Evolutionary conservation across 257 asterid genomes (phyloP).

Genomic region (Datura wrightii): DNA sequence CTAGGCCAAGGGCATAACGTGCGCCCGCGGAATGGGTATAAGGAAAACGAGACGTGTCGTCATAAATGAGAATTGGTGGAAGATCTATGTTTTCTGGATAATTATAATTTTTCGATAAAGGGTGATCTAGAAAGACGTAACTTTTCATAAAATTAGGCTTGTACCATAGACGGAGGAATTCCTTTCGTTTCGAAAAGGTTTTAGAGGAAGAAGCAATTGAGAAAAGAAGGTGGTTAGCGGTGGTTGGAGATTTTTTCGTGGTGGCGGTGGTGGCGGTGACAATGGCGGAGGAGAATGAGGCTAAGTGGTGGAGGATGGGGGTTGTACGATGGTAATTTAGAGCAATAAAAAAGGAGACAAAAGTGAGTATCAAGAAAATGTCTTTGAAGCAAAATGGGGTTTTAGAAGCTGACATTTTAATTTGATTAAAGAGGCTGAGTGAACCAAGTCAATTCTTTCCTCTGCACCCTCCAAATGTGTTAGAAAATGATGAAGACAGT

Average conservation of each 20-base stretch:
- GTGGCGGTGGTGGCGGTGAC: neutral
- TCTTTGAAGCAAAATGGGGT: conserved; percentile 28
- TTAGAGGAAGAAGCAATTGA: conserved; percentile 34
- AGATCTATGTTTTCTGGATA: neutral
- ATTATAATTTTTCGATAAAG: neutral
- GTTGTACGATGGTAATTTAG: conserved; percentile 23
- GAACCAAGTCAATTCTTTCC: neutral
- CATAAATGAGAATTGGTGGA: conserved; percentile 19
- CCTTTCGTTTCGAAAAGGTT: conserved; percentile 26
- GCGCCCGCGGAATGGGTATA: neutral
- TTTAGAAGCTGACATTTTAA: conserved; percentile 21
- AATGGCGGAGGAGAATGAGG: neutral
- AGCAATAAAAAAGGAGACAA: conserved; percentile 1
- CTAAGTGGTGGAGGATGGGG: neutral
- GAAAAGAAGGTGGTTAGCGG: conserved; percentile 29
- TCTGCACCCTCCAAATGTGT: neutral
- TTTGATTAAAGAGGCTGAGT: neutral
- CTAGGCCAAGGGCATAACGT: conserved; percentile 25
- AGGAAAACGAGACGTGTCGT: conserved; percentile 5
- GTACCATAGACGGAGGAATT: conserved; percentile 26
- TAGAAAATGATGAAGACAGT: neutral
- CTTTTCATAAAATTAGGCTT: neutral
- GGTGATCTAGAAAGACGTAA: neutral
- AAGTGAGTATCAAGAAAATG: conserved; percentile 8
- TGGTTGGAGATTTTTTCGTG: neutral